These are phyloP conservation scores for Jamesozyma piceae DNA, from an alignment of 805 yeast species.

Conservation along the genomic window DNA sequence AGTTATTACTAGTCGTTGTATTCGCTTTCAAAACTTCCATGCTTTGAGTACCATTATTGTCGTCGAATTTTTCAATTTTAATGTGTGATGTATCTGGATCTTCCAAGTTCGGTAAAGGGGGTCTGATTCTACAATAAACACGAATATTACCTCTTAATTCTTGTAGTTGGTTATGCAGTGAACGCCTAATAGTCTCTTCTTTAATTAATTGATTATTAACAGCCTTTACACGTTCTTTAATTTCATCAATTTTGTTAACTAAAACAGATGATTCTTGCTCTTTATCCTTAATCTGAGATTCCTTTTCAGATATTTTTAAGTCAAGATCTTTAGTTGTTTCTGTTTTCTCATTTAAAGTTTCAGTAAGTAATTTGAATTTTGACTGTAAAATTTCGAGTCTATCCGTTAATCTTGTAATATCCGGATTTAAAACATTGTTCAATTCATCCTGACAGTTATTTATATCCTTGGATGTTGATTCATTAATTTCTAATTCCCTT, in stretches of 20 bases:
- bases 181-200: conserved; percentile 50
- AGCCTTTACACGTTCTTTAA: conserved; percentile 24
- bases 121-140: conserved; percentile 81
- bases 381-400: conserved; percentile 8
- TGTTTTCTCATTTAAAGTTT: conserved; percentile 19
- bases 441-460: conserved; percentile 13
- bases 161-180: conserved; percentile 64
- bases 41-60: conserved; percentile 20
- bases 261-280: conserved; percentile 19
- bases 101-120: conserved; percentile 29
- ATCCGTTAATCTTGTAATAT: conserved; percentile 8
- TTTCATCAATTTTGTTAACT: conserved; percentile 26
- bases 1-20: conserved; percentile 1
- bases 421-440: conserved; percentile 8
- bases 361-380: conserved; percentile 14
- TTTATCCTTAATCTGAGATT: conserved; percentile 9
- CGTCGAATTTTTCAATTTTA: conserved; percentile 23
- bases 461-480: conserved; percentile 18
- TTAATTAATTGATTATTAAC: conserved; percentile 33
- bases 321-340: conserved; percentile 22
- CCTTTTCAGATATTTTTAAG: conserved; percentile 16
- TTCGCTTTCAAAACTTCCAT: conserved; percentile 15
- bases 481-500: conserved; percentile 25
- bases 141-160: conserved; percentile 87
- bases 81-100: conserved; percentile 25